phyloP scores from a whole-genome alignment of 495 filamentous ascomycete species.

The Neurospora discreta region DNA sequence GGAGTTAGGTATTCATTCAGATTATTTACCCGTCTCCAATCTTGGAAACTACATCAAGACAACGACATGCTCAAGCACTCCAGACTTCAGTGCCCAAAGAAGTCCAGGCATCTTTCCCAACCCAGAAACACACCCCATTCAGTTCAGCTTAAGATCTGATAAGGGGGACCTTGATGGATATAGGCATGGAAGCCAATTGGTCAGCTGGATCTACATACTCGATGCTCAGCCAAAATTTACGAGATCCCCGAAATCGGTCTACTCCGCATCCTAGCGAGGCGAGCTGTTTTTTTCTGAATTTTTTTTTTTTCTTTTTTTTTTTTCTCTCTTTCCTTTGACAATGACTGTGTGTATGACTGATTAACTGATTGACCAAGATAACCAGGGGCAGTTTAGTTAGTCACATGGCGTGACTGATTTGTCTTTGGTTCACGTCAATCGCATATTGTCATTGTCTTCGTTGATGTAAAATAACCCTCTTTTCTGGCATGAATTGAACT shows the following conservation, averaged over 20 bases:
- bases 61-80: not conserved
- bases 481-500: not conserved
- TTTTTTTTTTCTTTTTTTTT: too few species aligned
- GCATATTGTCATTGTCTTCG: not conserved
- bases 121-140: not conserved
- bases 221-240: not conserved
- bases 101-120: not conserved
- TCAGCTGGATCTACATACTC: not conserved
- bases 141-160: not conserved
- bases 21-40: not conserved
- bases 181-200: not conserved
- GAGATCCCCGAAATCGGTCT: not conserved
- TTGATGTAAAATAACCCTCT: not conserved
- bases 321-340: not conserved
- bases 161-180: not conserved
- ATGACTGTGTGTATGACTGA: not conserved
- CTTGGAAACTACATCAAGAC: not conserved
- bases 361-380: not conserved
- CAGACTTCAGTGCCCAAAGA: not conserved
- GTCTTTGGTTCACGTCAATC: not conserved
- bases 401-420: not conserved
- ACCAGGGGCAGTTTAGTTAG: not conserved
- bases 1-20: not conserved
- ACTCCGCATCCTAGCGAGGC: not conserved
- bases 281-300: too few species aligned